These are phyloP conservation scores for Fusarium sp. DNA, from an alignment of 2,329 filamentous ascomycete genomes.

Conservation along the genomic window DNA sequence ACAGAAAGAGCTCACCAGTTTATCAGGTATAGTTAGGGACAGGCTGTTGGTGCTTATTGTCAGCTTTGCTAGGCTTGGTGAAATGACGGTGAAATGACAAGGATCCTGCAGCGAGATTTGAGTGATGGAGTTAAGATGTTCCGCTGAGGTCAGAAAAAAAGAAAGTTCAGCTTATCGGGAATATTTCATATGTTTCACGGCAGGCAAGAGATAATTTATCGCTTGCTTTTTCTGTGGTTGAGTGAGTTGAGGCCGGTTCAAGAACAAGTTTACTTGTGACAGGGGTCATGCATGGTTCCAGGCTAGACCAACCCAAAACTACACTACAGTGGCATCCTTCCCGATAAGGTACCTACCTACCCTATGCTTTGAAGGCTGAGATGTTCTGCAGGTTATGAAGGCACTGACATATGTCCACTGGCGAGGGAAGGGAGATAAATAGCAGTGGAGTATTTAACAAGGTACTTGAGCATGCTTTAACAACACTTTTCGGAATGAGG, in stretches of 20 bases:
- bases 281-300: neutral
- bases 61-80: neutral
- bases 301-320: neutral
- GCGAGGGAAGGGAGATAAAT: neutral
- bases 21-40: accelerated
- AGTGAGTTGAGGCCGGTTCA: neutral
- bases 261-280: neutral
- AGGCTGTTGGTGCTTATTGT: neutral
- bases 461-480: accelerated
- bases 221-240: neutral
- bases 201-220: neutral
- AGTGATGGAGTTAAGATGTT: neutral
- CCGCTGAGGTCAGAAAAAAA: neutral
- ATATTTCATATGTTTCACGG: neutral
- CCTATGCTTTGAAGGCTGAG: neutral
- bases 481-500: too few species aligned
- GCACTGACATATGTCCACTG: neutral
- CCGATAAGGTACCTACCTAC: neutral
- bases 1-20: neutral
- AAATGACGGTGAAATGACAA: neutral
- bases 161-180: neutral
- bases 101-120: neutral
- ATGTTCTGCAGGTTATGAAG: neutral
- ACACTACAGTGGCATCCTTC: neutral
- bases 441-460: too few species aligned